phyloP scores from a whole-genome alignment of 73 alveolate genomes.

The Diophrys sp. region DNA sequence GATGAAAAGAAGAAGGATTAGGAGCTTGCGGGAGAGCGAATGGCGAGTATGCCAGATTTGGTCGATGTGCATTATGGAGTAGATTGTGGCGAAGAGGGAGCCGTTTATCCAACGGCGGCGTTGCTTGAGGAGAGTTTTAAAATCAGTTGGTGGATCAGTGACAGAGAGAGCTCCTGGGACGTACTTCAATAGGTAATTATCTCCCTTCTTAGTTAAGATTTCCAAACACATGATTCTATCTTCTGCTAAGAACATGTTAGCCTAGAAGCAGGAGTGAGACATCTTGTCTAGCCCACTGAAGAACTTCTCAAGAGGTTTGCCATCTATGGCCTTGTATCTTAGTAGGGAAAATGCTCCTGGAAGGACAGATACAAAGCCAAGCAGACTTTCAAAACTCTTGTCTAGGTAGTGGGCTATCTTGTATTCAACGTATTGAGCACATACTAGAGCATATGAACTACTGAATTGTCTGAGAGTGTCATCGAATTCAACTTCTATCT shows the following conservation, averaged over 20 bases:
- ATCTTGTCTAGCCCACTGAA: constrained; percentile 31
- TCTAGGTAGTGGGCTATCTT: constrained; percentile 54
- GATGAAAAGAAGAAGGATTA: constrained; percentile 13
- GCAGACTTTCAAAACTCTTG: constrained; percentile 44
- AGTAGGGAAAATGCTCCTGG: constrained; percentile 64
- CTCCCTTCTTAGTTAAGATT: constrained; percentile 14
- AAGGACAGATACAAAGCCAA: constrained; percentile 53
- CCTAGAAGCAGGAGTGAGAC: constrained; percentile 16
- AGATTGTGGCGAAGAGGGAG: constrained; percentile 22
- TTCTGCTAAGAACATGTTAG: constrained; percentile 69
- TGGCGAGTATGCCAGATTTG: constrained; percentile 33
- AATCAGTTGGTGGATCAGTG: constrained; percentile 52
- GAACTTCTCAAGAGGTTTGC: constrained; percentile 40
- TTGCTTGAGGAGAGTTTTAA: constrained; percentile 22
- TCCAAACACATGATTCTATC: constrained; percentile 66
- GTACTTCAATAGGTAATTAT: constrained; percentile 21
- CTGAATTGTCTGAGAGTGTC: background rate
- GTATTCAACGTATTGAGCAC: constrained; percentile 48
- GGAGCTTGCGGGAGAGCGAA: constrained; percentile 21
- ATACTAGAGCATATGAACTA: constrained; percentile 8
- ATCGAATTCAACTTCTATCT: constrained; percentile 50
- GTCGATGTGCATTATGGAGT: constrained; percentile 28
- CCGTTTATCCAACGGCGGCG: constrained; percentile 63
- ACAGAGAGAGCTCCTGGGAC: constrained; percentile 42
- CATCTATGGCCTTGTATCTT: constrained; percentile 61